Evolutionary conservation across 2,329 filamentous ascomycete genomes (phyloP).

Genomic region (Hypoxylon sp.): DNA sequence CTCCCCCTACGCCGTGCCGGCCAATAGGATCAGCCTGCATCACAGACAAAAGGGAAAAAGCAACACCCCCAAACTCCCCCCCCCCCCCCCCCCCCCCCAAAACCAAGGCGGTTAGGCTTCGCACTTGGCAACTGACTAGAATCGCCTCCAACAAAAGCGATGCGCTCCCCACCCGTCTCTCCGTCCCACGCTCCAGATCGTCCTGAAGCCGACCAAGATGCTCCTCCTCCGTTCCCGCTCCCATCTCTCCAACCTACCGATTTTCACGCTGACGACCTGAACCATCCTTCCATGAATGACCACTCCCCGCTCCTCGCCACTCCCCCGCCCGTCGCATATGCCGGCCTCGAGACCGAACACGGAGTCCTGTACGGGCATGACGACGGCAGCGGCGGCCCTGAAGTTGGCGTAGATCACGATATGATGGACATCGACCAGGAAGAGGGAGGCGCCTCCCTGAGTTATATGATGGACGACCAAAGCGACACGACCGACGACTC

Average conservation of each 20-base stretch:
- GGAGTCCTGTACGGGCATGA: constrained; percentile 24
- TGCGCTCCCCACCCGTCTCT: constrained; percentile 38
- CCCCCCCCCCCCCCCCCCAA: constrained; percentile 10
- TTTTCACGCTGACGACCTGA: constrained; percentile 20
- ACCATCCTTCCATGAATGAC: constrained; percentile 28
- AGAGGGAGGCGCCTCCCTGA: constrained; percentile 41
- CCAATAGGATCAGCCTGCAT: constrained; percentile 27
- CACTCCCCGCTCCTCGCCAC: constrained; percentile 10
- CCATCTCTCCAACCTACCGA: constrained; percentile 30
- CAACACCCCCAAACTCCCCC: constrained; percentile 15
- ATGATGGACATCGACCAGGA: constrained; percentile 38
- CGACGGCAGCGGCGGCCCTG: constrained; percentile 15
- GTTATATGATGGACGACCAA: constrained; percentile 36
- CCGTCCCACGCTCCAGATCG: constrained; percentile 36
- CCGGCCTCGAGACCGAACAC: constrained; percentile 18
- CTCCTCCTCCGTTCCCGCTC: constrained; percentile 12
- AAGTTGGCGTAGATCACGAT: constrained; percentile 19
- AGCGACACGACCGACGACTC: constrained; percentile 13
- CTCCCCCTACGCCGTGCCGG: no score
- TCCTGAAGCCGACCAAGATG: constrained; percentile 38
- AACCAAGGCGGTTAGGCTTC: constrained; percentile 33
- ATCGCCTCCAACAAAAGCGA: constrained; percentile 29
- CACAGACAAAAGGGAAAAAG: constrained; percentile 22
- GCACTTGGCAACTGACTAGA: constrained; percentile 34
- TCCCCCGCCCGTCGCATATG: constrained; percentile 20